Evolutionary conservation across 148 eudicot species (phyloP).

Genomic region (Silene uniflora): DNA sequence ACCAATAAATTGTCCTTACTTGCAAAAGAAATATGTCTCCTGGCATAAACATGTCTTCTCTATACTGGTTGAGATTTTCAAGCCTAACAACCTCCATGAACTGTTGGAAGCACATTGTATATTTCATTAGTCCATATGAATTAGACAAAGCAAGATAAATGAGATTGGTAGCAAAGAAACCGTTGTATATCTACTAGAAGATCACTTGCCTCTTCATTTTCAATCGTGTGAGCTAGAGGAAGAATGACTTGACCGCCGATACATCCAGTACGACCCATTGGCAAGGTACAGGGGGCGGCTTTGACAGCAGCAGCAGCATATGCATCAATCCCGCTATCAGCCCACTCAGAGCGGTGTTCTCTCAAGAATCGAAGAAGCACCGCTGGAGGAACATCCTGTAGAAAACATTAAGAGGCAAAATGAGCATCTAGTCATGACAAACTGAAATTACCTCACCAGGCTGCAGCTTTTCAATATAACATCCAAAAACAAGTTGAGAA

Average conservation of each 20-base stretch:
- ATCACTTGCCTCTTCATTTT: constrained; percentile 76
- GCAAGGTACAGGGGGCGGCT: constrained; percentile 70
- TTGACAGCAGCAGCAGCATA: constrained; percentile 78
- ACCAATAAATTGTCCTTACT: constrained; percentile 37
- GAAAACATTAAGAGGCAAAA: not conserved
- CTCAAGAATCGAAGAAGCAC: constrained; percentile 69
- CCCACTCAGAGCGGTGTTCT: constrained; percentile 96
- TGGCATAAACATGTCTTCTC: constrained; percentile 77
- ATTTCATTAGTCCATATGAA: not conserved
- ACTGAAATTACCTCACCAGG: too few relatives aligned
- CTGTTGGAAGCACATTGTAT: constrained; percentile 35
- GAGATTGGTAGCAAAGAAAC: not conserved
- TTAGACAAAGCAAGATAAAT: constrained; percentile 1
- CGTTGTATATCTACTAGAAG: not conserved
- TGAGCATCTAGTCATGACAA: not conserved
- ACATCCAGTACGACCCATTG: constrained; percentile 61
- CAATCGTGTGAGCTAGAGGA: constrained; percentile 89
- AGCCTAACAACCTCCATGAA: constrained; percentile 93
- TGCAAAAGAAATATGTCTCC: constrained; percentile 79
- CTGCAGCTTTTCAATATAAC: not conserved
- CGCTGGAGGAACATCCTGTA: constrained; percentile 83
- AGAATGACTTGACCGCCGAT: constrained; percentile 84
- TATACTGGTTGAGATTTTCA: constrained; percentile 68
- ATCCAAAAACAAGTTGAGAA: not conserved
- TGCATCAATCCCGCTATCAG: constrained; percentile 84